Conservation (phyloP, 2,329 filamentous ascomycete species). For the Chrysoporthe puriensis region DNA sequence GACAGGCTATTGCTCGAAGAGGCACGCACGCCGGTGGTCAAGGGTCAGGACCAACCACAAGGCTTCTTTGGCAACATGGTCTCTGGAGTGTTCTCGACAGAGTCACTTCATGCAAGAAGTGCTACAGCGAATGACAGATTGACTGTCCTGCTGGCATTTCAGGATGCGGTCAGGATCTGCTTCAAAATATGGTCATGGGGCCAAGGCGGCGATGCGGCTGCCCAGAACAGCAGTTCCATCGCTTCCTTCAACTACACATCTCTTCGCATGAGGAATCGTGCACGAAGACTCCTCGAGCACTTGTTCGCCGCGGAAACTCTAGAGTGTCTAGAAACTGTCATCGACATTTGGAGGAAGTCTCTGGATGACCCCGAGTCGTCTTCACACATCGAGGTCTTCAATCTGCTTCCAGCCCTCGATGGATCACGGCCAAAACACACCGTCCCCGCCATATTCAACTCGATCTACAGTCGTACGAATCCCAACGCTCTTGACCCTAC, state of each 20-base stretch:
- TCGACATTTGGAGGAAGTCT: slow-evolving; percentile 76
- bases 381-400: slow-evolving; percentile 71
- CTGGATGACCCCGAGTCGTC: slow-evolving; percentile 49
- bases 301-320: slow-evolving; percentile 90
- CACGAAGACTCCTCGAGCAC: slow-evolving; percentile 86
- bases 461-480: slow-evolving; percentile 93
- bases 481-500: slow-evolving; percentile 76
- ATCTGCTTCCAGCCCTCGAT: slow-evolving; percentile 86
- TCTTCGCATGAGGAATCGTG: slow-evolving; percentile 85
- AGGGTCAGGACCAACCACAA: slow-evolving; percentile 81
- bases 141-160: slow-evolving; percentile 93
- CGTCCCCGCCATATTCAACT: slow-evolving; percentile 92
- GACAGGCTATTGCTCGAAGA: slow-evolving; percentile 80
- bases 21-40: slow-evolving; percentile 66
- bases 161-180: slow-evolving; percentile 91
- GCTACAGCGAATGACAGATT: slow-evolving; percentile 90
- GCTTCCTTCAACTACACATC: slow-evolving; percentile 92
- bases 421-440: slow-evolving; percentile 89
- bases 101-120: slow-evolving; percentile 75
- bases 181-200: slow-evolving; percentile 97
- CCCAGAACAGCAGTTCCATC: slow-evolving; percentile 67
- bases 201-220: slow-evolving; percentile 59
- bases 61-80: slow-evolving; percentile 95
- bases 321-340: slow-evolving; percentile 89
- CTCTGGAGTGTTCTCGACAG: slow-evolving; percentile 83